Evolutionary conservation across 306 rosid species (phyloP).

Genomic region (Cicer judaicum): DNA sequence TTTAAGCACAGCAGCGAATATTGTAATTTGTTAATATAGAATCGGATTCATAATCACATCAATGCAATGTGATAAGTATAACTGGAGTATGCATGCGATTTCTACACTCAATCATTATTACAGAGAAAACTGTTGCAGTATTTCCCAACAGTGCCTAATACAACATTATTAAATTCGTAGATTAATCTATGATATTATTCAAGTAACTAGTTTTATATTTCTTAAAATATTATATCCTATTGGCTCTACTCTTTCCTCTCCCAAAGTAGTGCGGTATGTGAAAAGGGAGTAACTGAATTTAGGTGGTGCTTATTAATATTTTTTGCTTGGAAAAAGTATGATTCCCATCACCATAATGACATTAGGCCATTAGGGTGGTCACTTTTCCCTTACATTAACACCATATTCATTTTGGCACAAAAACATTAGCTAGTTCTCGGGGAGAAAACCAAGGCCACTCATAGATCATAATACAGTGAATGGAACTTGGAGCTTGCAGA

Average conservation of each 20-base stretch:
- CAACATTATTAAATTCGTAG: not conserved
- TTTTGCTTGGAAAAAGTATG: conserved; percentile 35
- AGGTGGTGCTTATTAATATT: conserved; percentile 1
- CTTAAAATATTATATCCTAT: not conserved
- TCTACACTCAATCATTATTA: not conserved
- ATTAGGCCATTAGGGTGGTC: conserved; percentile 34
- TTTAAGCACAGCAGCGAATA: conserved; percentile 40
- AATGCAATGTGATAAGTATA: conserved; percentile 31
- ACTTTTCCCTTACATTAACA: conserved; percentile 1
- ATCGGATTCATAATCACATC: conserved; percentile 48
- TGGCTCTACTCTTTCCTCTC: not conserved
- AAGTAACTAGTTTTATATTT: conserved; percentile 7
- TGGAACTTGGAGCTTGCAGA: conserved; percentile 59
- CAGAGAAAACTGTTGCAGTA: not conserved
- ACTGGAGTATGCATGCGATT: conserved; percentile 36
- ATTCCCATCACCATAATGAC: conserved; percentile 26
- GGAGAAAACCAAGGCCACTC: conserved; percentile 23
- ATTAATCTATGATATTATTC: not conserved
- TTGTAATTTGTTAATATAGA: conserved; percentile 56
- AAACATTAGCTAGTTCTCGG: conserved; percentile 13
- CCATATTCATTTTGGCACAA: not conserved
- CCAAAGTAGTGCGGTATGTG: conserved; percentile 5
- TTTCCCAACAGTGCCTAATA: conserved; percentile 2
- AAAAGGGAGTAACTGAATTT: not conserved
- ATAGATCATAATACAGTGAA: conserved; percentile 32